A percentile compares a stretch with the other conserved stretches of the same genome.
phyloP scores from a whole-genome alignment of 2,329 filamentous ascomycete genomes.

The Fusarium sambucinum region DNA sequence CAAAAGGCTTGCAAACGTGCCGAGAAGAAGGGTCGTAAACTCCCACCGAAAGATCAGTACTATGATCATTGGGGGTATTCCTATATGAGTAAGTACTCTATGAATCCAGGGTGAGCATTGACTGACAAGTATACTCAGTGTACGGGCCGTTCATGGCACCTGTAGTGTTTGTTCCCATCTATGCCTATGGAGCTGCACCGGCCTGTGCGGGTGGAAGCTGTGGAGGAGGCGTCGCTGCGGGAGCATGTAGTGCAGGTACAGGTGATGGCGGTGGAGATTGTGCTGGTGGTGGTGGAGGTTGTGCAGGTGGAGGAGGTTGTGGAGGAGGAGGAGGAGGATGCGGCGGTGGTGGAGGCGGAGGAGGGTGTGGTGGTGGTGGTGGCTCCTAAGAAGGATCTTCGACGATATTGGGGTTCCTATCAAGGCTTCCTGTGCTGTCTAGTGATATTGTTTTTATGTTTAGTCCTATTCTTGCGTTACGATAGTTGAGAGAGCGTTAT shows the following conservation, averaged over 20 bases:
- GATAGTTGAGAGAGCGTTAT: background rate
- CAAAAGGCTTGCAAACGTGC: slow-evolving; percentile 64
- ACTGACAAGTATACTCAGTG: slow-evolving; percentile 41
- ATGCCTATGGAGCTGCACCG: slow-evolving; percentile 53
- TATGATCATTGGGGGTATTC: slow-evolving; percentile 67
- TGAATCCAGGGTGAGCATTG: accelerated
- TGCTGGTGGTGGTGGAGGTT: slow-evolving; percentile 4
- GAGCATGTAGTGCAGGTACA: slow-evolving; percentile 50
- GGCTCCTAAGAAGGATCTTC: background rate
- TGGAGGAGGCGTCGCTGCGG: slow-evolving; percentile 57
- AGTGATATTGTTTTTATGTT: background rate
- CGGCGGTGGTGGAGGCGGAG: background rate
- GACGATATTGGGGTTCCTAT: background rate
- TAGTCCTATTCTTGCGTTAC: background rate
- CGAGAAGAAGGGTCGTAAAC: slow-evolving; percentile 60
- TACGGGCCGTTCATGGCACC: slow-evolving; percentile 62
- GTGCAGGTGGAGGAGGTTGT: background rate
- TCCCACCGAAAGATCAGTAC: slow-evolving; percentile 63
- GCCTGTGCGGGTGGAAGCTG: slow-evolving; percentile 63
- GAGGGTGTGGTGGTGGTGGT: background rate
- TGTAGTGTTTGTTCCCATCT: slow-evolving; percentile 58
- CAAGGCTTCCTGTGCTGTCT: background rate
- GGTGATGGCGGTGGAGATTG: slow-evolving; percentile 20
- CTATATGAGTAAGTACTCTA: slow-evolving; percentile 54
- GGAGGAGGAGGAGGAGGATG: background rate